These are phyloP conservation scores for Tolypocladium album DNA, from an alignment of 2,329 filamentous ascomycete species.

Conservation along the genomic window DNA sequence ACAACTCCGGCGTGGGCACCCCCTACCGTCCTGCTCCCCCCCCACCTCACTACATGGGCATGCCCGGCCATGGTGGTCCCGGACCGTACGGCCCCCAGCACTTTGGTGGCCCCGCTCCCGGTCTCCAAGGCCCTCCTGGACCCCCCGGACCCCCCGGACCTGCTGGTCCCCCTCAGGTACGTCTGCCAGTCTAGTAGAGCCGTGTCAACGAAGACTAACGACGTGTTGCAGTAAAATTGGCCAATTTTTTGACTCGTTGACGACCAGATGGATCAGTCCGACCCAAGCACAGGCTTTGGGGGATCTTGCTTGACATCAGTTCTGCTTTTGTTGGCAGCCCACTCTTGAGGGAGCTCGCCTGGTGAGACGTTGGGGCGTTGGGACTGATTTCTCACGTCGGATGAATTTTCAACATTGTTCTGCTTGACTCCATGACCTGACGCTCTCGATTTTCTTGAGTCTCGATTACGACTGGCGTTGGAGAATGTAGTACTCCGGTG, in stretches of 20 bases:
- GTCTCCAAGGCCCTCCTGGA: constrained; percentile 24
- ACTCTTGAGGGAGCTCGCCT: constrained; percentile 8
- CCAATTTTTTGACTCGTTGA: neutral
- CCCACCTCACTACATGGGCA: constrained; percentile 43
- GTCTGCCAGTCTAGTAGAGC: neutral
- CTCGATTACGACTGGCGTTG: constrained; percentile 30
- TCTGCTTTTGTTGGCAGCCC: constrained; percentile 12
- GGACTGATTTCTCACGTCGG: constrained; percentile 15
- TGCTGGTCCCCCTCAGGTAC: constrained; percentile 28
- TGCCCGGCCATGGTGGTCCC: constrained; percentile 30
- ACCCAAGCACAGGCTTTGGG: constrained; percentile 2
- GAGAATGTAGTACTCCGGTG: constrained; percentile 25
- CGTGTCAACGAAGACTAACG: neutral
- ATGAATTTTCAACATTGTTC: constrained; percentile 16
- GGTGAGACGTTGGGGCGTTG: constrained; percentile 17
- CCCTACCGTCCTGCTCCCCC: constrained; percentile 88
- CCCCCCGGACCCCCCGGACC: constrained; percentile 25
- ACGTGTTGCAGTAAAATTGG: constrained; percentile 6
- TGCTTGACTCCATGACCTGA: constrained; percentile 14
- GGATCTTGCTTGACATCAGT: constrained; percentile 8
- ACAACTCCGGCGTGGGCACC: constrained; percentile 97
- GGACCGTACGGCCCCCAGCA: constrained; percentile 30
- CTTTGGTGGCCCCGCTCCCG: constrained; percentile 23
- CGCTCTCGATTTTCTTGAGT: constrained; percentile 18
- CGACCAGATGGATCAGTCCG: constrained; percentile 1